These are phyloP conservation scores for Candida endomychidarum DNA, from an alignment of 805 yeast species.

Conservation along the genomic window DNA sequence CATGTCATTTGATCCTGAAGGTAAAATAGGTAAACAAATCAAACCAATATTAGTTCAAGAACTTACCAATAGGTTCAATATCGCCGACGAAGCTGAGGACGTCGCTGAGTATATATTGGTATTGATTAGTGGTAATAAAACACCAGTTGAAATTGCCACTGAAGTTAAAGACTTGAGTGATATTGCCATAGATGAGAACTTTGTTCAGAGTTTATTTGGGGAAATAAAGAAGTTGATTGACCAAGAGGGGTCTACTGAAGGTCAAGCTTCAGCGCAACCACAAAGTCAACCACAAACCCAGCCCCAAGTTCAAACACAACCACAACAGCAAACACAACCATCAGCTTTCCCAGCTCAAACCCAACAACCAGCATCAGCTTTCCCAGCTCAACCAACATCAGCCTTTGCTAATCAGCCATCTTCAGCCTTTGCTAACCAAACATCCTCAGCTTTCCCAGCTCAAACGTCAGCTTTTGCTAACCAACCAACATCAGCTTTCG, in stretches of 20 bases:
- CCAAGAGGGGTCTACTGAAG: conserved; percentile 11
- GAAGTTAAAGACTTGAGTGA: conserved; percentile 66
- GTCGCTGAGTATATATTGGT: conserved; percentile 76
- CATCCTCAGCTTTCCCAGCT: too few relatives aligned
- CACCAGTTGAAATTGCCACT: conserved; percentile 55
- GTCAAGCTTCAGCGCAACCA: conserved; percentile 9
- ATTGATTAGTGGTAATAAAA: conserved; percentile 65
- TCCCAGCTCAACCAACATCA: conserved; percentile 6
- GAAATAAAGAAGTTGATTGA: conserved; percentile 49
- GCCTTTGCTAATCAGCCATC: too few relatives aligned
- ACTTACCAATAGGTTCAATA: conserved; percentile 32
- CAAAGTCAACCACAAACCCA: conserved; percentile 9
- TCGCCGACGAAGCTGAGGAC: conserved; percentile 46
- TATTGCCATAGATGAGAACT: conserved; percentile 55
- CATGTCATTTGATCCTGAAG: conserved; percentile 41
- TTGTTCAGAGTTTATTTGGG: conserved; percentile 55
- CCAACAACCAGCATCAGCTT: conserved; percentile 6
- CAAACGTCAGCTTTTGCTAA: too few relatives aligned
- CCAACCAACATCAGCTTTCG: background rate
- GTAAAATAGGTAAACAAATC: conserved; percentile 37
- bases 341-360: conserved; percentile 4
- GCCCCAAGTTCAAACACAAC: conserved; percentile 1
- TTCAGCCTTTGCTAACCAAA: too few relatives aligned
- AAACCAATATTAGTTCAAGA: conserved; percentile 36
- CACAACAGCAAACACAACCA: conserved; percentile 10